Percentiles rank a stretch among this genome's conserved stretches.
These are phyloP conservation scores for Aspergillus neotritici DNA, from an alignment of 2,329 filamentous ascomycete species.

Conservation along the genomic window DNA sequence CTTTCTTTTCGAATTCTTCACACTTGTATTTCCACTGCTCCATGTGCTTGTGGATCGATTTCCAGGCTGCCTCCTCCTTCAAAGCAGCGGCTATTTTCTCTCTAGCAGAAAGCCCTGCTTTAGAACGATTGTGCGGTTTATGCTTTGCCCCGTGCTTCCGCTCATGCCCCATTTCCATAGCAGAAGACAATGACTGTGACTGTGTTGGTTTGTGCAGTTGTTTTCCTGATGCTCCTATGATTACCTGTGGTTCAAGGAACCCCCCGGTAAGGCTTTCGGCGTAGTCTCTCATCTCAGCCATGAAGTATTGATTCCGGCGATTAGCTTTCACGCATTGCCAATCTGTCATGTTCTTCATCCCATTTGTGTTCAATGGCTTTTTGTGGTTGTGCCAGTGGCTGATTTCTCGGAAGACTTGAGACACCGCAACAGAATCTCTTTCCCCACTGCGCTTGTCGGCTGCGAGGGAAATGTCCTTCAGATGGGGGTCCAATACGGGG, in stretches of 20 bases:
- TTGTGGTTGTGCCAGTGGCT: slow-evolving; percentile 33
- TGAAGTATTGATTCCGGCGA: slow-evolving; percentile 56
- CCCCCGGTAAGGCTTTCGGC: slow-evolving; percentile 59
- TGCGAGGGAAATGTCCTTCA: slow-evolving; percentile 19
- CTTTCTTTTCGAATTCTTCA: neutral
- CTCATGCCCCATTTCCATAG: too few relatives aligned
- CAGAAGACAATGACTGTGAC: too few relatives aligned
- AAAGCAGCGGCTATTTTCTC: too few relatives aligned
- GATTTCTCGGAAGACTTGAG: slow-evolving; percentile 25
- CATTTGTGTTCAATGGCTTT: slow-evolving; percentile 21
- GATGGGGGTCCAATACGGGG: slow-evolving; percentile 22
- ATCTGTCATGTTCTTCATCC: slow-evolving; percentile 7
- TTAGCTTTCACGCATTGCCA: neutral
- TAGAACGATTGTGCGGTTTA: too few relatives aligned
- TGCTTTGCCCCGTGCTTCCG: too few relatives aligned
- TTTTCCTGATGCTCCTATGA: neutral
- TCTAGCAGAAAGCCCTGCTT: too few relatives aligned
- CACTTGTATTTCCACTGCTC: slow-evolving; percentile 2
- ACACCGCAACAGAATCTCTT: slow-evolving; percentile 7
- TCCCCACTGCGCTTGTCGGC: slow-evolving; percentile 8
- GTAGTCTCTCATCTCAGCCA: slow-evolving; percentile 63
- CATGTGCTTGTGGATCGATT: neutral
- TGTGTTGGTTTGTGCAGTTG: neutral
- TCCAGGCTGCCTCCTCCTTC: too few relatives aligned
- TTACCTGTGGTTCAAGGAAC: slow-evolving; percentile 1